Conservation (phyloP, 495 filamentous ascomycete genomes). For the Tricharina praecox region DNA sequence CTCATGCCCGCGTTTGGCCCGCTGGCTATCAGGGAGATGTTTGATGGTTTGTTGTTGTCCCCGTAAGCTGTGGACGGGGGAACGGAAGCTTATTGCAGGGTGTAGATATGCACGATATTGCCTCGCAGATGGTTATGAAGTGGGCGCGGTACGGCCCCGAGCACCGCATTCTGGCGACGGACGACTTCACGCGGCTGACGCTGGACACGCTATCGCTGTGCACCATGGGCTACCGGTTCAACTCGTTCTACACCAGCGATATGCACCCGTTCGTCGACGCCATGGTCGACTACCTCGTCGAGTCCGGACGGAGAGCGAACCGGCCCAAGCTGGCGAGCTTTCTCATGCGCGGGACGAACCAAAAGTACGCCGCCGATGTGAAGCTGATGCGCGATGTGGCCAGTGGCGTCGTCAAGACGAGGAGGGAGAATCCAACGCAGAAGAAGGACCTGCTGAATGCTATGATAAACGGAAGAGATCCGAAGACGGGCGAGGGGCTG, state of each 20-base stretch:
- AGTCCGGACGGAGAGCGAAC: constrained; percentile 35
- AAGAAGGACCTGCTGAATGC: constrained; percentile 55
- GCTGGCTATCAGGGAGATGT: constrained; percentile 51
- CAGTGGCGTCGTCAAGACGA: constrained; percentile 41
- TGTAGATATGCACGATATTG: constrained; percentile 55
- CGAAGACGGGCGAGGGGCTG: constrained; percentile 48
- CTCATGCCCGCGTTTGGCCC: constrained; percentile 56
- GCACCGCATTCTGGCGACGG: constrained; percentile 40
- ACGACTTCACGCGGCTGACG: constrained; percentile 61
- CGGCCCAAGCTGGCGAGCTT: constrained; percentile 37
- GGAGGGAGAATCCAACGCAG: constrained; percentile 38
- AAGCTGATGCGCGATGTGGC: constrained; percentile 38
- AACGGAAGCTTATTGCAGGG: not conserved
- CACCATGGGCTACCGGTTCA: constrained; percentile 59
- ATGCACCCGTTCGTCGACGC: constrained; percentile 50
- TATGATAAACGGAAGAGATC: constrained; percentile 50
- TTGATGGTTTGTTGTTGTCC: constrained; percentile 27
- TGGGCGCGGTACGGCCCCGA: constrained; percentile 50
- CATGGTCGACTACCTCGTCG: constrained; percentile 42
- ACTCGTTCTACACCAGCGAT: constrained; percentile 51
- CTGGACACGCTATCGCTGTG: constrained; percentile 59
- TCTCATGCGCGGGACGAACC: constrained; percentile 36
- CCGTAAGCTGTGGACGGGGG: not conserved
- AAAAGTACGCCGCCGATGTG: constrained; percentile 44
- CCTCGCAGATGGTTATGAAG: constrained; percentile 52